A percentile compares a stretch with the other conserved stretches of the same genome.
phyloP scores from a whole-genome alignment of 1,284 basidiomycete species.

The Trametes versicolor region DNA sequence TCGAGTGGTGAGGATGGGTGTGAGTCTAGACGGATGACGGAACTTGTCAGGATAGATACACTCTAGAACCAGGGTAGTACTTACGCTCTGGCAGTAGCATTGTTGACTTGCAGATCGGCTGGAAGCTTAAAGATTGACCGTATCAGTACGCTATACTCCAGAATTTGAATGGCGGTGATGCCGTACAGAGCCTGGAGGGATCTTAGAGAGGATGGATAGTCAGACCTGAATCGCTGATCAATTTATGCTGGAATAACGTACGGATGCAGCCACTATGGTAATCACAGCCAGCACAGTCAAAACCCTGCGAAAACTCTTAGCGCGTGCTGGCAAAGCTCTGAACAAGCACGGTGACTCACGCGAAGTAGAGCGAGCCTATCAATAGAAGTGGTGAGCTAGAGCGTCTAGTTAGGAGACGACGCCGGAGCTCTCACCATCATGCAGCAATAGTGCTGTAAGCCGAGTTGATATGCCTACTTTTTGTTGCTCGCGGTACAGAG shows the following conservation, averaged over 20 bases:
- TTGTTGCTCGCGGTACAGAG: slow-evolving; percentile 2
- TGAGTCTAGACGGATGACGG: neutral
- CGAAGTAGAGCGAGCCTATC: slow-evolving; percentile 8
- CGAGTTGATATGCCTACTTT: neutral
- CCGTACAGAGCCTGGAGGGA: neutral
- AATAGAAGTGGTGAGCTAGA: neutral
- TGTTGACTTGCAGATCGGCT: neutral
- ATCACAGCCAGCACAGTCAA: neutral
- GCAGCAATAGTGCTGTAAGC: slow-evolving; percentile 7
- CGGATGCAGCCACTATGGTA: neutral
- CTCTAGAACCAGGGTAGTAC: neutral
- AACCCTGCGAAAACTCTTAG: neutral
- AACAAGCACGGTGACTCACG: neutral
- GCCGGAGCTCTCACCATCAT: neutral
- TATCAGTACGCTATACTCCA: neutral
- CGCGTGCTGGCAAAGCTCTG: neutral
- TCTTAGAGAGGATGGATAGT: neutral
- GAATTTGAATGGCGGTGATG: too few species aligned
- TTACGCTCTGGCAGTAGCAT: neutral
- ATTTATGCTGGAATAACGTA: neutral
- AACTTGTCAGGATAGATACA: neutral
- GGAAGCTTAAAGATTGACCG: neutral
- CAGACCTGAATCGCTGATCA: neutral
- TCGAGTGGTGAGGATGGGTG: slow-evolving; percentile 9
- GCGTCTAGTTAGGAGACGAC: neutral